A percentile compares a stretch with the other conserved stretches of the same genome.
phyloP scores from a whole-genome alignment of 495 filamentous ascomycete species.

The Aspergillus heteromorphus region DNA sequence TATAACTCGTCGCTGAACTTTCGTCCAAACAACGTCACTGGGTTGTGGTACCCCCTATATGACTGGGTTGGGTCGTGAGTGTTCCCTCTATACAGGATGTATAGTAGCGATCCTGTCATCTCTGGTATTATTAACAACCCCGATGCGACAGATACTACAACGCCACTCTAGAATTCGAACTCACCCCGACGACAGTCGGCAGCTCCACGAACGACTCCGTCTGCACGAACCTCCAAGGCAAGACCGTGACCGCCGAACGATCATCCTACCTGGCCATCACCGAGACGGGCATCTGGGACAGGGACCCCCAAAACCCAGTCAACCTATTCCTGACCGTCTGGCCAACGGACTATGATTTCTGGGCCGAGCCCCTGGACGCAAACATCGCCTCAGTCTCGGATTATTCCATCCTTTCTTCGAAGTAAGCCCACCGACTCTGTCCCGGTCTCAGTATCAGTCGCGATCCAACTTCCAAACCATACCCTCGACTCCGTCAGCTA shows the following conservation, averaged over 20 bases:
- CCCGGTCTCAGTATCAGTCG: not conserved
- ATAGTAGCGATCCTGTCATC: not conserved
- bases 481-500: no score
- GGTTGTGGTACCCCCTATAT: not conserved
- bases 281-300: not conserved
- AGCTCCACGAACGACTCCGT: not conserved
- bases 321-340: not conserved
- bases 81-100: not conserved
- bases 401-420: not conserved
- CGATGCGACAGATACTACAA: not conserved
- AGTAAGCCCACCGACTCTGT: not conserved
- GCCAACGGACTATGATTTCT: not conserved
- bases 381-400: not conserved
- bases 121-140: not conserved
- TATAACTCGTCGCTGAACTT: not conserved
- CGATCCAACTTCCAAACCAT: not conserved
- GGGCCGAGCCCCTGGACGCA: not conserved
- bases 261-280: not conserved
- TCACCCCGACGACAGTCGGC: not conserved
- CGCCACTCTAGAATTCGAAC: not conserved
- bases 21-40: not conserved
- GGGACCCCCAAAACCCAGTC: not conserved
- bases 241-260: not conserved
- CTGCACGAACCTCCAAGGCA: not conserved
- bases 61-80: not conserved